Base-by-base conservation (phyloP, 2,329 filamentous ascomycete genomes). In the Nothomitra cinnamomea region DNA sequence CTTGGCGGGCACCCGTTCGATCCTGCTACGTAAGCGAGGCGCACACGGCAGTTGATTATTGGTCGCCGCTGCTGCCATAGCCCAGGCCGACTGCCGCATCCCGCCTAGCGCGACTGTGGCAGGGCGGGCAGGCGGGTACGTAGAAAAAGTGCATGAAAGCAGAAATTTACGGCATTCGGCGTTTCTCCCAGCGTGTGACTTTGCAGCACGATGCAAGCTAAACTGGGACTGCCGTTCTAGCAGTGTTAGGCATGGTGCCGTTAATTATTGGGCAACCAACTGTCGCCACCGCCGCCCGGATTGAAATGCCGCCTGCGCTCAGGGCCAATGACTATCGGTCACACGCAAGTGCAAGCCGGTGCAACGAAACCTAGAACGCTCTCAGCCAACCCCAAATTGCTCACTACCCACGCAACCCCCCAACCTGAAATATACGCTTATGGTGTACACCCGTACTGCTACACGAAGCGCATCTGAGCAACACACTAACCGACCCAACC, bases 131-230 rank as follows among this genome's bases (percentile, higher is more conserved):
- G 40, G 40, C 19, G 40, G 40, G 40, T 42, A n/a, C 40, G 15
- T 6, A 42, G 15, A 2, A 42, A 42, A 17, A 42, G 15, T 42
- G 19, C 40, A 21, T 42, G 40, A 21, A 42, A 48, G 19, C 45
- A 28, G 45, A 49, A 35, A 35, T 35, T 49, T 49, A n/a, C 24
- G 45, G 45, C 45, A 49, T 15, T 49, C 32, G 45, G 28, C 43
- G 43, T 48, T 48, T 28, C 28, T 17, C 28, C 13, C 43, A 25
- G 22, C 43, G 43, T 45, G 41, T 48, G 43, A 48, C 43, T 48
- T 48, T 3, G 43, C 42, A 28, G 43, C 24, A 48, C 13, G 21
- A 28, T 24, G 15, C 21, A 17, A 49, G 15, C 45, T 28, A 28
- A 19, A 15, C 24, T 19, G 25, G 45, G 45, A 38, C 7, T 13